Conservation (phyloP, 345 rosid genomes). For the Aurinia saxatilis region DNA sequence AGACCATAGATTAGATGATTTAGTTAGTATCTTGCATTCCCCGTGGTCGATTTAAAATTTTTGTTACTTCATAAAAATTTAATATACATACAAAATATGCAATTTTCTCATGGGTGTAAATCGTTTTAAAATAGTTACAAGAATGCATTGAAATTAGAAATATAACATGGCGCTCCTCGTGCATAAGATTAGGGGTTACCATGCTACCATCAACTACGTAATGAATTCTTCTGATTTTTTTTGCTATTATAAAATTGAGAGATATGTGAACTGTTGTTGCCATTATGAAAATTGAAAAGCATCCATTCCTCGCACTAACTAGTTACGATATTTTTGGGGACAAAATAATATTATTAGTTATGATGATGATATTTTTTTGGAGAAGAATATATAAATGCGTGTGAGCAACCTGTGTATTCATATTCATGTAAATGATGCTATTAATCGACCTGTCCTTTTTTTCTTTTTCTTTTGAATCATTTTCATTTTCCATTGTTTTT, state of each 20-base stretch:
- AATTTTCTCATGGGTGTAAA: not conserved
- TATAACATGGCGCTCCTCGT: constrained; percentile 30
- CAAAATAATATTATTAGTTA: no score
- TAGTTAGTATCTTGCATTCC: not conserved
- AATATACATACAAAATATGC: not conserved
- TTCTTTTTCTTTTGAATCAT: not conserved
- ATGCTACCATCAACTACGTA: constrained; percentile 30
- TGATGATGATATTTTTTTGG: no score
- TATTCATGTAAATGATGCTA: not conserved
- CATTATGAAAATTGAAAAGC: constrained; percentile 5
- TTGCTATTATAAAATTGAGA: not conserved
- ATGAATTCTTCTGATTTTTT: constrained; percentile 10
- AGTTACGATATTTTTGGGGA: constrained; percentile 5
- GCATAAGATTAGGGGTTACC: constrained; percentile 29
- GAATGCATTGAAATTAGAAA: constrained; percentile 16
- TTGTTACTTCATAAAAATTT: not conserved
- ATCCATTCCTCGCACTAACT: constrained; percentile 24
- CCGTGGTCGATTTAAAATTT: not conserved
- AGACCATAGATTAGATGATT: not conserved
- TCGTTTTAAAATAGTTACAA: not conserved
- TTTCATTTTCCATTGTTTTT: not conserved
- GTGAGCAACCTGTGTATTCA: not conserved
- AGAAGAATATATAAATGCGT: not conserved
- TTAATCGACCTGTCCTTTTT: not conserved
- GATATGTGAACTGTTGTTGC: not conserved